Evolutionary conservation across 73 alveolate species (phyloP), one percentile per base, ranked within the genome.

Genomic region (Tetrahymena thermophila): DNA sequence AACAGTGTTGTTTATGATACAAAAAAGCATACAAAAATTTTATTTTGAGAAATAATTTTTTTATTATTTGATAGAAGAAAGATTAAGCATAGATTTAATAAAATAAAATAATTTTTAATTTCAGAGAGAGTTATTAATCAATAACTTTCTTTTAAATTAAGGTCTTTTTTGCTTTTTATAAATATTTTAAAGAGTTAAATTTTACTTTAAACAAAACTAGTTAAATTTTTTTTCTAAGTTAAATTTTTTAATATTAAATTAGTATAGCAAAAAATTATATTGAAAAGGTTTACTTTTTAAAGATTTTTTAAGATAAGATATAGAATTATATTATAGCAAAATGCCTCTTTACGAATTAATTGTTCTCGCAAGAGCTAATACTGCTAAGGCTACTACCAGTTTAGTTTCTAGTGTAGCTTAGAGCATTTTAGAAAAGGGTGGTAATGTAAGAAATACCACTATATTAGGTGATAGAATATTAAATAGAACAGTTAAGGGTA

Each of bases 301-400:
- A 71, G 31, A 71, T 25, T 19, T 71, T 71, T 31, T 56, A 10
- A 71, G 37, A 71, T 71, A 28, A 13, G 11, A 28, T 19, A 25
- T 71, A 25, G 89, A 31, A 58, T 28, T 71, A 71, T 71, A 71
- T 19, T 9, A 71, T 10, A 71, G 38, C 89, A 71, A 28, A 71
- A 71, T 71, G 89, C 89, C 89, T 71, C 89, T 71, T 71, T 71
- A 71, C 89, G 89, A 71, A 71, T 71, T 71, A 71, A 71, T 71
- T 71, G 89, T 71, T 8, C 89, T 71, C 13, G 89, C 89, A 71
- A 71, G 89, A 71, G 89, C 89, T 23, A 71, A 71, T 31, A 71
- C 89, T 71, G 89, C 89, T n/a, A 71, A 71, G 37, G 89, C 89
- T 71, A 71, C 89, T 71, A 71, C 89, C 0, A 71, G 89, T 71